Evolutionary conservation across 106 monocot species (phyloP).

Genomic region (Dendrobium huoshanense): DNA sequence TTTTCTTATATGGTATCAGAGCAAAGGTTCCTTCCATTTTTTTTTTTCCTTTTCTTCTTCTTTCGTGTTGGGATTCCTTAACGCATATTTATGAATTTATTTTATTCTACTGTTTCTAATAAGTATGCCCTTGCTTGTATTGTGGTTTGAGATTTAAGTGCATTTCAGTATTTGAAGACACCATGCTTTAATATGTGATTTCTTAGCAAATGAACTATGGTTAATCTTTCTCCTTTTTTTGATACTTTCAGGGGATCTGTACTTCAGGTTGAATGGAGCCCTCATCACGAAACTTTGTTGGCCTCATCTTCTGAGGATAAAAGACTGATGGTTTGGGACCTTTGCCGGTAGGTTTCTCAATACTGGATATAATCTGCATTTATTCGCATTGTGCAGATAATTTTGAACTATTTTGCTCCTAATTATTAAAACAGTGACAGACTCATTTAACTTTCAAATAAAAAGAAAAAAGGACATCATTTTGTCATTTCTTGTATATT

Average conservation of each 20-base stretch:
- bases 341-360: constrained; percentile 46
- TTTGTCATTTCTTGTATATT: background rate
- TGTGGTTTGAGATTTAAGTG: background rate
- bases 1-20: no score
- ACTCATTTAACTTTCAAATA: background rate
- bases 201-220: background rate
- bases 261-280: constrained; percentile 95
- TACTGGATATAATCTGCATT: background rate
- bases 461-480: background rate
- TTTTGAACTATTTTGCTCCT: background rate
- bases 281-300: constrained; percentile 77
- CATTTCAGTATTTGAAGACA: constrained; percentile 1
- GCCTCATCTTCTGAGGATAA: constrained; percentile 85
- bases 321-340: constrained; percentile 90
- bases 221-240: constrained; percentile 1
- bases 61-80: no score
- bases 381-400: background rate
- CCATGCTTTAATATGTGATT: background rate
- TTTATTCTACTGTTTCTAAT: background rate
- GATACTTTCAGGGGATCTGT: constrained; percentile 41
- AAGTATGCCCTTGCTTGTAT: background rate
- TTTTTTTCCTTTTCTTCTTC: no score
- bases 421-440: background rate
- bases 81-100: background rate
- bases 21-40: no score